Evolutionary conservation across 225 moss, liverwort and hornwort genomes (phyloP), one percentile per base, ranked within the genome.

Genomic region (Bryoerythrophyllum caledonicum): DNA sequence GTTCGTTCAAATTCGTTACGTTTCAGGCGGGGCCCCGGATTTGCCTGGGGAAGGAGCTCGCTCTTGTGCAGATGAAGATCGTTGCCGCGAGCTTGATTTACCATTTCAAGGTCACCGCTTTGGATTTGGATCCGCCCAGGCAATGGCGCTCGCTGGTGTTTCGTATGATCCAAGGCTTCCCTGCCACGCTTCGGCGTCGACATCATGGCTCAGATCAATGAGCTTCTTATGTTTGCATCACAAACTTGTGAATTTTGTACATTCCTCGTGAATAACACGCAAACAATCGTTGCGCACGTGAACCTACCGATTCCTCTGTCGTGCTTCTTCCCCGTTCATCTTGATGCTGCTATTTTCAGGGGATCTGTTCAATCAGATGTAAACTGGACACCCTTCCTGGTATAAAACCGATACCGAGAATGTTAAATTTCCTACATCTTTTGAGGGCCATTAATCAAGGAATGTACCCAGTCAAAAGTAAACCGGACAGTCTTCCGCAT

Each of bases 21-120:
- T 86, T 86, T 64, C 78, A 85, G 38, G 85, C 82, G 4, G 85
- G 79, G 40, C 79, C 68, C 6, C 74, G 79, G 7, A 73, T 67
- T 32, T 79, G 79, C 23, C 67, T 79, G 3, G 79, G 74, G 26
- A 79, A 79, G 46, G 79, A 79, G 27, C 52, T 74, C 16, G 79
- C 79, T 27, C 37, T 73, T 34, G 48, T 79, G 28, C 79, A 79
- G 25, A 79, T 79, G 79, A 79, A 79, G 79, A 26, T 74, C n/a
- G n/a, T 79, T 35, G 79, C 40, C 12, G 38, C 58, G 25, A 72
- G 56, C 64, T 72, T 59, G 48, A 44, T 78, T 23, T 71, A 78
- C 16, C 30, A 72, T 35, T 78, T 72, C 58, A 78, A 53, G 32
- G 72, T 78, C 25, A 49, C 32, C 15, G 65, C 56, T 19, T 30